Percentiles rank a stretch among this genome's conserved stretches.
Evolutionary conservation across 345 rosid species (phyloP).

Genomic region (Triadica sebifera): DNA sequence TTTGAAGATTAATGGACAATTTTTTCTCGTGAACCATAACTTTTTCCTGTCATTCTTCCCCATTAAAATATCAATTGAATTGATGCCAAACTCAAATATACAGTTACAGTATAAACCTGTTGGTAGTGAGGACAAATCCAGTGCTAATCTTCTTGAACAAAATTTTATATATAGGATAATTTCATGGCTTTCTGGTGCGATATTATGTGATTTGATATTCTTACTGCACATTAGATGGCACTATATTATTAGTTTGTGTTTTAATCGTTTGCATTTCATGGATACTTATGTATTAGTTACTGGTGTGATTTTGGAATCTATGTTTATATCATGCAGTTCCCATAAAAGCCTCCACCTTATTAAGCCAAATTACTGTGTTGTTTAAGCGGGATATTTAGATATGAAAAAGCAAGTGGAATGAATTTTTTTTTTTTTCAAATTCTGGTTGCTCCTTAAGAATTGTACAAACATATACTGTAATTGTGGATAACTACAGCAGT

Average conservation of each 20-base stretch:
- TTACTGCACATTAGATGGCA: conserved; percentile 1
- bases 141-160: background rate
- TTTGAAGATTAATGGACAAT: background rate
- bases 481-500: background rate
- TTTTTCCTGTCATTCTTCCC: background rate
- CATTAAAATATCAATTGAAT: background rate
- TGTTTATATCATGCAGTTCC: too few species aligned
- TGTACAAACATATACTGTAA: background rate
- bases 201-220: background rate
- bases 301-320: too few species aligned
- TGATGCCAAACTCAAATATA: background rate
- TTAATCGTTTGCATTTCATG: background rate
- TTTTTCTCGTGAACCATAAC: background rate
- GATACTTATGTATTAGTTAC: too few species aligned
- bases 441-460: too few species aligned
- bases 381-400: background rate
- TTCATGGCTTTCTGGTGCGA: background rate
- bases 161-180: background rate
- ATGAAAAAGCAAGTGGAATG: background rate
- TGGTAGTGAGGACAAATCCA: too few species aligned
- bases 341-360: too few species aligned
- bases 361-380: background rate
- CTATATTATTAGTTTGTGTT: background rate
- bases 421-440: background rate
- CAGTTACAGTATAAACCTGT: too few species aligned